Percentiles rank a stretch among this genome's conserved stretches.
Conservation (phyloP, 805 yeast species). For the Yamadazyma philogaea region DNA sequence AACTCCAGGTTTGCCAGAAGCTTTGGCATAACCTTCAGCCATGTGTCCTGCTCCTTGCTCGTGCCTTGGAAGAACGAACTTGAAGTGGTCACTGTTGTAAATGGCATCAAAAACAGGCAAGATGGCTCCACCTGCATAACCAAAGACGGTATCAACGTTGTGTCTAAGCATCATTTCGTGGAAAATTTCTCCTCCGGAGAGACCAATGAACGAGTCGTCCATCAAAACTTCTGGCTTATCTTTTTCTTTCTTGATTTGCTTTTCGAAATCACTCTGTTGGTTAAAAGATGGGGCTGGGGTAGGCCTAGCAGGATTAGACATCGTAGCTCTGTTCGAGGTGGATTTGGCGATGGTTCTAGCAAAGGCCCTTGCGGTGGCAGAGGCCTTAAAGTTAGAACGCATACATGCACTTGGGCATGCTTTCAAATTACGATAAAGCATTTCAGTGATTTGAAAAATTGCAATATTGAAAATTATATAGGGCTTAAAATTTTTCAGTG, state of each 20-base stretch:
- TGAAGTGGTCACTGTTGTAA: slow-evolving; percentile 82
- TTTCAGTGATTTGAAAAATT: slow-evolving; percentile 8
- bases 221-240: slow-evolving; percentile 27
- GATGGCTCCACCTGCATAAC: slow-evolving; percentile 99
- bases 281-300: slow-evolving; percentile 54
- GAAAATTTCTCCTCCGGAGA: slow-evolving; percentile 97
- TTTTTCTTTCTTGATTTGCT: slow-evolving; percentile 10
- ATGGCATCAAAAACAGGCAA: slow-evolving; percentile 97
- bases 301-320: slow-evolving; percentile 32
- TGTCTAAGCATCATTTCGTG: slow-evolving; percentile 99
- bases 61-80: slow-evolving; percentile 90
- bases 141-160: slow-evolving; percentile 92
- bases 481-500: slow-evolving; percentile 18
- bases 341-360: slow-evolving; percentile 15
- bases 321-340: slow-evolving; percentile 22
- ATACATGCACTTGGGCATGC: slow-evolving; percentile 14
- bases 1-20: slow-evolving; percentile 94
- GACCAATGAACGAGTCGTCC: slow-evolving; percentile 89
- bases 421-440: slow-evolving; percentile 22
- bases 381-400: slow-evolving; percentile 1
- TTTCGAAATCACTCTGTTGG: slow-evolving; percentile 22
- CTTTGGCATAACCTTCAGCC: slow-evolving; percentile 99
- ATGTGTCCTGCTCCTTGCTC: slow-evolving; percentile 99
- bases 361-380: not conserved
- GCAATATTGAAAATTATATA: slow-evolving; percentile 1